Percentiles rank a stretch among this genome's conserved stretches.
phyloP scores from a whole-genome alignment of 306 rosid genomes.

The Cicer chorassanicum region DNA sequence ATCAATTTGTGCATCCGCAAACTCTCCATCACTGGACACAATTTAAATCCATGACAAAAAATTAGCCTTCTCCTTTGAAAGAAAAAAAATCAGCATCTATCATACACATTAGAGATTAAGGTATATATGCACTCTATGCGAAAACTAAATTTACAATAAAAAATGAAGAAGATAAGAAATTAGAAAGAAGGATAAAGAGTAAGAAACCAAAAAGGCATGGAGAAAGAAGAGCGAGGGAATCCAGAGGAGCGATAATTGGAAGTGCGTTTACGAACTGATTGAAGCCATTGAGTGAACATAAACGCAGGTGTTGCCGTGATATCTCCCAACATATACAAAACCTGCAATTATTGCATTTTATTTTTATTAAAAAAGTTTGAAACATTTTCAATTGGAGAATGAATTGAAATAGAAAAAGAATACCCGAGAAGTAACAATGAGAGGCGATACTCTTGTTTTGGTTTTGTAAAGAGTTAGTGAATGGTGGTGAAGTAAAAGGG shows the following conservation, averaged over 20 bases:
- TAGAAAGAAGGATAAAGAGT: too few species aligned
- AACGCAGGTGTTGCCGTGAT: conserved; percentile 77
- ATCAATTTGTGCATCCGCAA: conserved; percentile 44
- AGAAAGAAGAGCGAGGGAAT: conserved; percentile 62
- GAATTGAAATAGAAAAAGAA: neutral
- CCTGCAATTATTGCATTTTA: conserved; percentile 52
- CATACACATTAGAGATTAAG: too few species aligned
- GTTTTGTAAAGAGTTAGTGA: too few species aligned
- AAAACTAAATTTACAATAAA: neutral
- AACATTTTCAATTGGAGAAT: neutral
- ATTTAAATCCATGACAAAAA: conserved; percentile 13
- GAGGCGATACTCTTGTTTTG: too few species aligned
- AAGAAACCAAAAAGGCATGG: conserved; percentile 61
- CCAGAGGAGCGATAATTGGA: conserved; percentile 66
- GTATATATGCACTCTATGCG: too few species aligned
- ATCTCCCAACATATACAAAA: conserved; percentile 90
- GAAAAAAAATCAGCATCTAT: neutral
- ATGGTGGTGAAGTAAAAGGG: too few species aligned
- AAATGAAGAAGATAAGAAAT: neutral
- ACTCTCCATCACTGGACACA: conserved; percentile 61
- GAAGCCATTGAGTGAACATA: conserved; percentile 87
- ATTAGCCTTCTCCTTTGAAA: neutral
- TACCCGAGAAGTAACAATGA: too few species aligned
- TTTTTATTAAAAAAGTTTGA: too few species aligned
- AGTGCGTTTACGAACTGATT: conserved; percentile 84